phyloP scores from a whole-genome alignment of 805 yeast genomes.

The Candida loeiensis region DNA sequence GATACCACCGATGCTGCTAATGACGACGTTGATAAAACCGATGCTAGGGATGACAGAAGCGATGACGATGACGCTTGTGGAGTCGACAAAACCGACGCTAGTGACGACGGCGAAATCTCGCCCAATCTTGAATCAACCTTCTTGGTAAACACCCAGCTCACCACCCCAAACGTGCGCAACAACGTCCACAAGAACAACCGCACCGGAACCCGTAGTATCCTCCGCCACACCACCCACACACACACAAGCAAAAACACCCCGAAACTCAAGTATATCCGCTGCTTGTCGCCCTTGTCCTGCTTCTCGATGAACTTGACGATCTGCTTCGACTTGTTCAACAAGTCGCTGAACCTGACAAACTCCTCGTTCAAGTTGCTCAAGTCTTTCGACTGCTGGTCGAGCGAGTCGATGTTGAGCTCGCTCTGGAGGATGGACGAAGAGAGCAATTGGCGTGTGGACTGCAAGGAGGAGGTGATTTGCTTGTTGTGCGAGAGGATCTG shows the following conservation, averaged over 20 bases:
- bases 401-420: conserved; percentile 46
- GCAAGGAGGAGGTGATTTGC: conserved; percentile 44
- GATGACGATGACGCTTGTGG: too few relatives aligned
- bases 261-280: conserved; percentile 45
- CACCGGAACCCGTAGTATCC: conserved; percentile 46
- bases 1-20: too few relatives aligned
- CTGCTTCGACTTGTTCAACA: conserved; percentile 40
- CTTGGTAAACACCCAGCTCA: conserved; percentile 13
- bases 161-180: conserved; percentile 29
- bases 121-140: too few relatives aligned
- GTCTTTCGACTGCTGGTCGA: conserved; percentile 45
- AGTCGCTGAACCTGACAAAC: conserved; percentile 37
- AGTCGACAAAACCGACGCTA: too few relatives aligned
- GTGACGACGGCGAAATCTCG: too few relatives aligned
- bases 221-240: conserved; percentile 48
- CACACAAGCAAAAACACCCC: conserved; percentile 45
- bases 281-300: conserved; percentile 47
- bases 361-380: conserved; percentile 39
- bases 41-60: too few relatives aligned
- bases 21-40: too few relatives aligned
- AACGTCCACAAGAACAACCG: conserved; percentile 45
- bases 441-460: conserved; percentile 46
- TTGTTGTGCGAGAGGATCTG: conserved; percentile 45
- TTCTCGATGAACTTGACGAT: conserved; percentile 51
- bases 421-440: conserved; percentile 49